Evolutionary conservation across 2,329 filamentous ascomycete species (phyloP), one percentile per base, ranked within the genome.

Genomic region (Stagonosporopsis tanaceti): DNA sequence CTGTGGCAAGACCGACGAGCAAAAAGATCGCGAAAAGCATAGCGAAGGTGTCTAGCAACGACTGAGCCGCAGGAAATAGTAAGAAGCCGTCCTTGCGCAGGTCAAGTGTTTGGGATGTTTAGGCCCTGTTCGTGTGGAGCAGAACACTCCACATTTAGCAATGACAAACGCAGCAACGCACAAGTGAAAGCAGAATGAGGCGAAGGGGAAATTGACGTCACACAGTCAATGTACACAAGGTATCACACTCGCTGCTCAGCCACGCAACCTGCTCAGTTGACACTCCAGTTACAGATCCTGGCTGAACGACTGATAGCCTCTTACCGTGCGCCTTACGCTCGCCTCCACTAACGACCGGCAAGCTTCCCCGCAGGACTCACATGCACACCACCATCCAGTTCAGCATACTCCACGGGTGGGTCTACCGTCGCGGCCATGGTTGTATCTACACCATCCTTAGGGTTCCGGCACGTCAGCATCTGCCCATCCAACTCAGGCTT

Each of bases 161-260:
- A 53, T 2, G 22, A 28, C 27, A 15, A 34, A 17, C 11, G 17
- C 12, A n/a, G 9, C 39, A 40, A 28, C 20, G 28, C 8, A 47
- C 34, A 47, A 30, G 42, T 47, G 34, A 53, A 47, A 17, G 42
- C 15, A 8, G 40, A 20, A 6, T 46, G 50, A 20, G 17, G 22
- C 34, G 27, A 32, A n/a, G 4, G 6, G 14, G 12, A 34, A 38
- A 7, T 38, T n/a, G n/a, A n/a, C n/a, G 41, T 45, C 15, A 38
- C 35, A 41, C 27, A 20, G 17, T 1, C 40, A 40, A 27, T 34
- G 12, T 47, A 25, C 42, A 37, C 42, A 22, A 34, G 27, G 12
- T 24, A 34, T 40, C 41, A 28, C 42, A 47, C 20, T 17, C 27
- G 42, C 27, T 5, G 28, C 28, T 11, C 22, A 35, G 34, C 40